Conservation (phyloP, 2,329 filamentous ascomycete species). For the Harringtonia aguacate region DNA sequence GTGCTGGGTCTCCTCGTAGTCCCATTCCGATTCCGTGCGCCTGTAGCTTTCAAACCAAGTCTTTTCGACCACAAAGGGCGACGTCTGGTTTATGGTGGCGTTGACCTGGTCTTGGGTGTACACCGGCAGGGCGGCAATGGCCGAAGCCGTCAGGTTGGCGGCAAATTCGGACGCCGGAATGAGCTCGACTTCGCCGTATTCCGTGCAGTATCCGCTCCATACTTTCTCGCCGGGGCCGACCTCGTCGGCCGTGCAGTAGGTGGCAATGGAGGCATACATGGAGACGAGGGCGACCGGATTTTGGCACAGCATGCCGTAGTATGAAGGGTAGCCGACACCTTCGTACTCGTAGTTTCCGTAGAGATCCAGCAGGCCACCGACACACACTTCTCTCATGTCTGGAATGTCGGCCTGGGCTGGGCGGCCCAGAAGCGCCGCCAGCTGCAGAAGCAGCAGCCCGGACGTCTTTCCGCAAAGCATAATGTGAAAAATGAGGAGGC, state of each 20-base stretch:
- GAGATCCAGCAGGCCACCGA: not conserved
- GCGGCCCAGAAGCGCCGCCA: not conserved
- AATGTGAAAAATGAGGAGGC: no score
- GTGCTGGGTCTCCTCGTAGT: not conserved
- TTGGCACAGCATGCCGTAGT: conserved; percentile 5
- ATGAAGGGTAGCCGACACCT: conserved; percentile 1
- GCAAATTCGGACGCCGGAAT: not conserved
- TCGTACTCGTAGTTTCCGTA: conserved; percentile 1
- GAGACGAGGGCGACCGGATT: conserved; percentile 5
- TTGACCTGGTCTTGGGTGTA: not conserved
- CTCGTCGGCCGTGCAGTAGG: conserved; percentile 5
- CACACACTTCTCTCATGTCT: conserved; percentile 1
- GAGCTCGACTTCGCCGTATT: not conserved
- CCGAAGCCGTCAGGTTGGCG: conserved; percentile 10
- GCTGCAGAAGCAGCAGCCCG: not conserved
- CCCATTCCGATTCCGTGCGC: not conserved
- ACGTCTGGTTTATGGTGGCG: not conserved
- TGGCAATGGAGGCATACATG: conserved; percentile 5
- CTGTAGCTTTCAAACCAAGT: not conserved
- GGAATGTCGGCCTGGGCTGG: not conserved
- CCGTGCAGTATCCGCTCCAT: not conserved
- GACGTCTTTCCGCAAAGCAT: no score
- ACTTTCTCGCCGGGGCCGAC: not conserved
- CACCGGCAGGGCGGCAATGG: conserved; percentile 6
- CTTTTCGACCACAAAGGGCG: conserved; percentile 3